Conservation (phyloP, 148 eudicot genomes). For the Rhododendron simsii region DNA sequence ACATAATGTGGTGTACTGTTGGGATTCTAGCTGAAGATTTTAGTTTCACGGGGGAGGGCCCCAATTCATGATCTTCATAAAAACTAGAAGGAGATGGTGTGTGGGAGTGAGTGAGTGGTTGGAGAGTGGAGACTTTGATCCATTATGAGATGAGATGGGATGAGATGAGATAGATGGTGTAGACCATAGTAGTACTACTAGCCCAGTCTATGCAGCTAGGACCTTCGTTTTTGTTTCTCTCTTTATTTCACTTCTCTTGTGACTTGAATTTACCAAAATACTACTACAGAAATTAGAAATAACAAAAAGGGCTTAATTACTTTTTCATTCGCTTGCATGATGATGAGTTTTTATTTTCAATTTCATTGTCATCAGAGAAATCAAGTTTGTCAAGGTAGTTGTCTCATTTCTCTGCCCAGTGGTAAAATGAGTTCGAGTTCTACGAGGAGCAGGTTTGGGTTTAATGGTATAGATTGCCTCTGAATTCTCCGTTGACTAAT, state of each 20-base stretch:
- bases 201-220: not conserved
- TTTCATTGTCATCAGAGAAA: too few relatives aligned
- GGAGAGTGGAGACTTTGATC: not conserved
- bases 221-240: not conserved
- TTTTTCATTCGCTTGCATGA: not conserved
- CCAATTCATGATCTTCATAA: not conserved
- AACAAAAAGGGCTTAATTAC: not conserved
- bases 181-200: not conserved
- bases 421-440: too few relatives aligned
- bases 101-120: not conserved
- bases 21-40: slow-evolving; percentile 25
- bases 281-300: not conserved
- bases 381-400: too few relatives aligned
- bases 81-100: not conserved
- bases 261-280: not conserved
- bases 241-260: not conserved
- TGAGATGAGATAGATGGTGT: not conserved
- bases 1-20: slow-evolving; percentile 10
- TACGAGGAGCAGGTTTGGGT: too few relatives aligned
- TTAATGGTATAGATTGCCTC: too few relatives aligned
- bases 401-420: too few relatives aligned
- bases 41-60: not conserved
- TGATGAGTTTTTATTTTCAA: not conserved
- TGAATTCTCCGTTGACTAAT: too few relatives aligned
- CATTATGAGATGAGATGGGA: too few relatives aligned